A percentile compares a stretch with the other conserved stretches of the same genome.
These are phyloP conservation scores for Capsicum baccatum DNA, from an alignment of 257 asterid species.

Conservation along the genomic window DNA sequence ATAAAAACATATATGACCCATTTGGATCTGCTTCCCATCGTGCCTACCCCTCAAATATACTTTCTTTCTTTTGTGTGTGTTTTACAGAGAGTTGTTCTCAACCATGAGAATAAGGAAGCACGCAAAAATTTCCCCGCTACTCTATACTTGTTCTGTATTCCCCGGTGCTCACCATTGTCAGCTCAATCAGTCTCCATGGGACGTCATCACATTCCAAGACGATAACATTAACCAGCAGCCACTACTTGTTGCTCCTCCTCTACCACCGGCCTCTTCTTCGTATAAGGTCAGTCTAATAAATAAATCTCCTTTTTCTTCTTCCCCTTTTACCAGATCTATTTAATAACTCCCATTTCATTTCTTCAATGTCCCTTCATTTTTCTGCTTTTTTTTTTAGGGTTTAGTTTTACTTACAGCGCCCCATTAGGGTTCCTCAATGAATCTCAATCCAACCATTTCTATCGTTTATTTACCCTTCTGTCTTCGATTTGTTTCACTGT, in stretches of 20 bases:
- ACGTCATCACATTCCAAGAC: constrained; percentile 59
- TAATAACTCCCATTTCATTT: background rate
- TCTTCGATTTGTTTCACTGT: constrained; percentile 35
- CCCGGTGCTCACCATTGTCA: constrained; percentile 41
- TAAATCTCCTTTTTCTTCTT: constrained; percentile 16
- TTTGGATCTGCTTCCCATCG: constrained; percentile 13
- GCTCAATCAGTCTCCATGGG: constrained; percentile 75
- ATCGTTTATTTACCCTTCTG: constrained; percentile 26
- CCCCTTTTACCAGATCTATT: constrained; percentile 42
- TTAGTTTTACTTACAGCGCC: constrained; percentile 30
- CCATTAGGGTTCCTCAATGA: constrained; percentile 53
- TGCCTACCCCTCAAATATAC: background rate
- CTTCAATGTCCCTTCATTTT: constrained; percentile 29
- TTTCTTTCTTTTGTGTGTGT: too few species aligned
- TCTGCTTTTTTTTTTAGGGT: constrained; percentile 58
- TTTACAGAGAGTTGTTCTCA: background rate
- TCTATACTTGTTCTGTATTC: constrained; percentile 28
- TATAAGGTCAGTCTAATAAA: constrained; percentile 27
- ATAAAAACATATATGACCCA: background rate
- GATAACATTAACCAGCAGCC: constrained; percentile 42
- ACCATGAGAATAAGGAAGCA: constrained; percentile 60
- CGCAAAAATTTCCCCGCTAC: constrained; percentile 48
- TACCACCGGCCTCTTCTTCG: constrained; percentile 40
- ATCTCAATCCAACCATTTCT: constrained; percentile 42
- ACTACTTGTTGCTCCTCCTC: constrained; percentile 31